Evolutionary conservation across 805 yeast genomes (phyloP).

Genomic region (Cyberlindnera mrakii): DNA sequence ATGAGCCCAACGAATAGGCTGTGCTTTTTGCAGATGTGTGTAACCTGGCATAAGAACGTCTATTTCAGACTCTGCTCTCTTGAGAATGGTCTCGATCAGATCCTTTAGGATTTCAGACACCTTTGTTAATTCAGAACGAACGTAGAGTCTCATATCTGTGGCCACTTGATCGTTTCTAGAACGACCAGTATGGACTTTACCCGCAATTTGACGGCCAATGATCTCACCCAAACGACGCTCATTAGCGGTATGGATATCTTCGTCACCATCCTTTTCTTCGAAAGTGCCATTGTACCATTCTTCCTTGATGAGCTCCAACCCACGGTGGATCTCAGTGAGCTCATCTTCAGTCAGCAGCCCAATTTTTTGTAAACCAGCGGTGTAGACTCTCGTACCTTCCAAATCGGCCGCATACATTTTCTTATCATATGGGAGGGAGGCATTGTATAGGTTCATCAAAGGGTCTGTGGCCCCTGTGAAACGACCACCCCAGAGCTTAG

Average conservation of each 20-base stretch:
- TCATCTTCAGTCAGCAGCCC: constrained; percentile 72
- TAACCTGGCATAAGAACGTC: constrained; percentile 97
- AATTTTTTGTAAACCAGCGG: constrained; percentile 75
- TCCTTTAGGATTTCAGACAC: constrained; percentile 47
- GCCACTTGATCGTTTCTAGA: constrained; percentile 98
- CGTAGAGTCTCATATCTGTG: constrained; percentile 95
- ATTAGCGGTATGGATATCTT: constrained; percentile 97
- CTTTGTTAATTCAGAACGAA: constrained; percentile 66
- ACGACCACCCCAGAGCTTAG: constrained; percentile 96
- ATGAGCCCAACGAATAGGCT: constrained; percentile 98
- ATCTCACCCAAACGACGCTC: constrained; percentile 96
- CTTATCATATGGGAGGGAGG: constrained; percentile 93
- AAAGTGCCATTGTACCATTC: constrained; percentile 79
- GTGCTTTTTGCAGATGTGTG: constrained; percentile 97
- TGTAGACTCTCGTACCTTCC: constrained; percentile 90
- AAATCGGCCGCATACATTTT: constrained; percentile 92
- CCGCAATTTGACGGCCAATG: constrained; percentile 89
- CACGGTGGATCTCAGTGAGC: constrained; percentile 73
- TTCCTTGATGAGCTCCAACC: constrained; percentile 59
- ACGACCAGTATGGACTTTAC: constrained; percentile 99
- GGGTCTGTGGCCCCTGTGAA: constrained; percentile 98
- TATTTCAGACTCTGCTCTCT: constrained; percentile 80
- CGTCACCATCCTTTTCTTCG: constrained; percentile 83
- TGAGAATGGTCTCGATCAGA: constrained; percentile 62
- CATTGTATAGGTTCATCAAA: constrained; percentile 93